Base-by-base conservation (phyloP, 371 early-diverging fungal genomes). In the Mortierella sp. region DNA sequence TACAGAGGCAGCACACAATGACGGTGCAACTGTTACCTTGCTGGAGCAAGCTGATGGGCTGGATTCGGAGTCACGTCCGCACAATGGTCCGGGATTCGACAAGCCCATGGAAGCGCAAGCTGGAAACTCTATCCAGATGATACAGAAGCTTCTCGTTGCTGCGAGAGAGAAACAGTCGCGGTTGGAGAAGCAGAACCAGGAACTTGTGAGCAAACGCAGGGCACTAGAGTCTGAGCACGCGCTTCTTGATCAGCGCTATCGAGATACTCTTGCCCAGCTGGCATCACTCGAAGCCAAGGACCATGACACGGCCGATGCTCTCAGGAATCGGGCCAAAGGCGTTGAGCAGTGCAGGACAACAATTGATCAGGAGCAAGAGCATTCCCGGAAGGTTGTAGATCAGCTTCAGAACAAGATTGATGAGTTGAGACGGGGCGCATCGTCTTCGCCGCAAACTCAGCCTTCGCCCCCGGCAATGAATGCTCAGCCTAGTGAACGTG, bases 21-120 rank as follows among this genome's bases (percentile, higher is more conserved):
- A 54, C 21, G 58, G 38, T 21, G 55, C 45, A 55, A 31, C 42
- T 24, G 2, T 9, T 16, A 47, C 55, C 7, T 31, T n/a, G 28
- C 5, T 19, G 42, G 55, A 42, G 31, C 55, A 28, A 38, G 34
- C 38, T 19, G 31, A 31, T 42, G 5, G 24, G 34, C 34, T 52
- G 26, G 28, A 44, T 44, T 28, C 42, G 24, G 9, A 47, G 75
- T 31, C 11, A 68, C 42, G 24, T 42, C 24, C 9, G 10, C 48
- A 34, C 0, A 73, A 72, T 0, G 72, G 10, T 31, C 38, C 24
- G 11, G 65, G 52, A 19, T 16, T 85, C 73, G 86, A 85, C 24
- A 75, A 47, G 31, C 79, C 82, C 3, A 80, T 85, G 72, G 86
- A 77, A 38, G 77, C 77, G 2, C 80, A 85, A 50, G 72, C 83